A percentile compares a stretch with the other conserved stretches of the same genome.
These are phyloP conservation scores for Madurella mycetomatis DNA, from an alignment of 2,329 filamentous ascomycete genomes.

Conservation along the genomic window DNA sequence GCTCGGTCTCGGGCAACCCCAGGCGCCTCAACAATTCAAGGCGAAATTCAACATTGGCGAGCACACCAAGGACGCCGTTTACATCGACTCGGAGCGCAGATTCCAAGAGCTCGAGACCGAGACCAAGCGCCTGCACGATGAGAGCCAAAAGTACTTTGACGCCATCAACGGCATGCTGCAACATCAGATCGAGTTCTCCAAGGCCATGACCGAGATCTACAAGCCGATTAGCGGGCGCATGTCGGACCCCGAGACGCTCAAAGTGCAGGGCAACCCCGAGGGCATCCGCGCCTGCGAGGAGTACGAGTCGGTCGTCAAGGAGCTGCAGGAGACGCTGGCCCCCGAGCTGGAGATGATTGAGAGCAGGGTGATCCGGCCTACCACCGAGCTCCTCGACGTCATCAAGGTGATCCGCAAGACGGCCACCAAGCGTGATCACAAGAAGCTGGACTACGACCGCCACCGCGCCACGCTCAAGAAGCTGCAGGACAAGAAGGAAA, in stretches of 20 bases:
- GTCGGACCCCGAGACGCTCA: slow-evolving; percentile 82
- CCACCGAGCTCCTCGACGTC: slow-evolving; percentile 88
- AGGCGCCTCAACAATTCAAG: slow-evolving; percentile 90
- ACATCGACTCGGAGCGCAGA: slow-evolving; percentile 87
- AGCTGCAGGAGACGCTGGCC: slow-evolving; percentile 79
- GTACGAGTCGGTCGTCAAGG: slow-evolving; percentile 86
- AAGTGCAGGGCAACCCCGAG: slow-evolving; percentile 81
- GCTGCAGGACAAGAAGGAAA: slow-evolving; percentile 96
- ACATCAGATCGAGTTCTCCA: slow-evolving; percentile 97
- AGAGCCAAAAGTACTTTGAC: slow-evolving; percentile 95
- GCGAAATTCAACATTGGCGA: slow-evolving; percentile 93
- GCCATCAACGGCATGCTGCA: slow-evolving; percentile 97
- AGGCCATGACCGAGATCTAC: slow-evolving; percentile 94
- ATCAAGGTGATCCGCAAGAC: slow-evolving; percentile 94
- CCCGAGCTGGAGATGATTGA: slow-evolving; percentile 99
- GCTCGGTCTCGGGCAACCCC: slow-evolving; percentile 1
- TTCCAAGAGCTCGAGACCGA: slow-evolving; percentile 93
- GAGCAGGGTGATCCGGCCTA: slow-evolving; percentile 80
- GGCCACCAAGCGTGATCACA: slow-evolving; percentile 86
- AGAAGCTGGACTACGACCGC: slow-evolving; percentile 93
- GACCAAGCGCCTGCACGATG: slow-evolving; percentile 94
- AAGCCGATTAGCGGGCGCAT: slow-evolving; percentile 95
- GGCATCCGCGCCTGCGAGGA: slow-evolving; percentile 95
- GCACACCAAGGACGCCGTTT: slow-evolving; percentile 89
- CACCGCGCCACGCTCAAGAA: slow-evolving; percentile 83